Conservation (phyloP, 306 rosid genomes). For the Geum urbanum region DNA sequence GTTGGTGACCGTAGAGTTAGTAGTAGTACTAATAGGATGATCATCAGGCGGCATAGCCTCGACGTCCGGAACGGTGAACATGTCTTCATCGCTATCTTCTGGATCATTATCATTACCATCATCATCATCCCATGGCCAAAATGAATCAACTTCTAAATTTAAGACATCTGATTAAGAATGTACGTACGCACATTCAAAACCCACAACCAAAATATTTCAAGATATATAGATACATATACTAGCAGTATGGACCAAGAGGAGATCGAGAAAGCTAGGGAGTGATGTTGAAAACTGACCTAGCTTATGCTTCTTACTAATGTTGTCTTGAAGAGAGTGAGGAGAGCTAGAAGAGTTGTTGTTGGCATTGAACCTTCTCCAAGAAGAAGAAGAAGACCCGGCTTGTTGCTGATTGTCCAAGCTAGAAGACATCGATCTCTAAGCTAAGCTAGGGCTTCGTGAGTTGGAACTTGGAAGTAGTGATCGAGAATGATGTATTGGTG, state of each 20-base stretch:
- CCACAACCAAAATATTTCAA: background rate
- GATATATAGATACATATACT: too few species aligned
- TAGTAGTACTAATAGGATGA: background rate
- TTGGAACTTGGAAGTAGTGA: background rate
- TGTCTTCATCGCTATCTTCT: conserved; percentile 63
- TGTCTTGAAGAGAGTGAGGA: conserved; percentile 11
- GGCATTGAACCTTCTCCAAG: conserved; percentile 28
- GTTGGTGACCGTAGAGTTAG: conserved; percentile 12
- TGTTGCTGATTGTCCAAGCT: conserved; percentile 15
- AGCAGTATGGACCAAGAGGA: too few species aligned
- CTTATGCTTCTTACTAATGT: conserved; percentile 19
- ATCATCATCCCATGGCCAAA: conserved; percentile 16
- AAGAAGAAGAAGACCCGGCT: conserved; percentile 24
- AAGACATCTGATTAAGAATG: background rate
- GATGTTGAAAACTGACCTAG: conserved; percentile 31
- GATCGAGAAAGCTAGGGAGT: too few species aligned
- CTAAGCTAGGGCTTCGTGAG: background rate
- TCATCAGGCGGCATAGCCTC: conserved; percentile 20
- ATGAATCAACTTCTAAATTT: conserved; percentile 21
- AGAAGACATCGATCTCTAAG: background rate
- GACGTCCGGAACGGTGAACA: conserved; percentile 60
- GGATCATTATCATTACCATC: conserved; percentile 6
- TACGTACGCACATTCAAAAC: background rate
- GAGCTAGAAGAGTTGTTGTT: conserved; percentile 13
- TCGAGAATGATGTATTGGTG: background rate